These are phyloP conservation scores for Claviceps arundinis DNA, from an alignment of 2,329 filamentous ascomycete genomes.

Conservation along the genomic window DNA sequence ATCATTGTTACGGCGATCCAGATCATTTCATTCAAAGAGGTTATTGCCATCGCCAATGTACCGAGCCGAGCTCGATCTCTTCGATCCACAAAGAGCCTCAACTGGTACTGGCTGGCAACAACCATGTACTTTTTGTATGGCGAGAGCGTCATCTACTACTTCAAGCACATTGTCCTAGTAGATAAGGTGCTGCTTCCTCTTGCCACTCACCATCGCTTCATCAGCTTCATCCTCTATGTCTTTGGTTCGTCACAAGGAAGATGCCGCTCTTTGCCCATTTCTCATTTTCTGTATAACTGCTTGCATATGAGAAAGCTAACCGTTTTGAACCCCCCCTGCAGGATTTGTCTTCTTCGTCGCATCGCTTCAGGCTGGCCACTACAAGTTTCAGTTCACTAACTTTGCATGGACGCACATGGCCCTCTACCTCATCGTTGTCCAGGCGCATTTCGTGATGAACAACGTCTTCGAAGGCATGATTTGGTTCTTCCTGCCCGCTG, in stretches of 20 bases:
- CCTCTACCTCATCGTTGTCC: conserved; percentile 90
- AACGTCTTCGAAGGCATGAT: conserved; percentile 99
- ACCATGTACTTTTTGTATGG: conserved; percentile 99
- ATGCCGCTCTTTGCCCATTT: not conserved
- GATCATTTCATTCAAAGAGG: conserved; percentile 97
- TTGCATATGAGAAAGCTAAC: not conserved
- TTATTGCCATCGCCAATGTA: conserved; percentile 93
- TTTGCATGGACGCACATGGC: conserved; percentile 99
- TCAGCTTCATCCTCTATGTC: conserved; percentile 95
- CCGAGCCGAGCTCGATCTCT: conserved; percentile 83
- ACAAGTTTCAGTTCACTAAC: conserved; percentile 97
- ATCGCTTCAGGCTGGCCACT: conserved; percentile 87
- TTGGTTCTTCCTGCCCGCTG: conserved; percentile 95
- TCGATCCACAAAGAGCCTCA: conserved; percentile 87
- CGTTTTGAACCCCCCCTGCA: conserved; percentile 20
- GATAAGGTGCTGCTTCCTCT: conserved; percentile 86
- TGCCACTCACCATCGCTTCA: conserved; percentile 94
- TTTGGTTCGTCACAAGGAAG: conserved; percentile 53
- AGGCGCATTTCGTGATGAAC: conserved; percentile 99
- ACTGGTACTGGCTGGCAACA: conserved; percentile 98
- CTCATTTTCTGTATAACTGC: not conserved
- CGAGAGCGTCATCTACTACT: conserved; percentile 98
- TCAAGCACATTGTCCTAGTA: conserved; percentile 95
- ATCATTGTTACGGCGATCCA: conserved; percentile 84
- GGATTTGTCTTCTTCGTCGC: conserved; percentile 97